phyloP scores from a whole-genome alignment of 352 stramenopile genomes.

The Thraustochytrium striatum region DNA sequence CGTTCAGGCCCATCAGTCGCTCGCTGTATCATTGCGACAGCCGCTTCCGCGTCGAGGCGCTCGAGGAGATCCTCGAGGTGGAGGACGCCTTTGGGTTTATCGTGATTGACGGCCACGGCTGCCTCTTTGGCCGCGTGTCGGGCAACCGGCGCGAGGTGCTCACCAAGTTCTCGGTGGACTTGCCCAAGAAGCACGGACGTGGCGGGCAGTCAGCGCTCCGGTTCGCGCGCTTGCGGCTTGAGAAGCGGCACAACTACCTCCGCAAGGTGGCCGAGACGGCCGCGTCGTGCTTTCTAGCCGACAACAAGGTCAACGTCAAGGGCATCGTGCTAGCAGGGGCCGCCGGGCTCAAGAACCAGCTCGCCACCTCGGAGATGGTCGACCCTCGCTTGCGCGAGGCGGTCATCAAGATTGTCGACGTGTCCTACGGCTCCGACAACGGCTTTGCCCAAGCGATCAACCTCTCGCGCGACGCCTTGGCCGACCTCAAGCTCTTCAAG shows the following conservation, averaged over 20 bases:
- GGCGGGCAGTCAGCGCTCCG: constrained; percentile 98
- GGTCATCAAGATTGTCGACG: constrained; percentile 98
- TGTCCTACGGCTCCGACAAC: constrained; percentile 97
- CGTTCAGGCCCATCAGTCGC: constrained; percentile 99
- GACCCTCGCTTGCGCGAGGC: constrained; percentile 88
- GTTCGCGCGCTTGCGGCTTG: constrained; percentile 97
- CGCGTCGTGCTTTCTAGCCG: constrained; percentile 96
- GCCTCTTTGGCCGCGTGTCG: constrained; percentile 93
- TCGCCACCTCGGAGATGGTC: constrained; percentile 91
- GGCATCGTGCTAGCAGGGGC: constrained; percentile 96
- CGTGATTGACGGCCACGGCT: constrained; percentile 99
- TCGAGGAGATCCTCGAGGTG: constrained; percentile 96
- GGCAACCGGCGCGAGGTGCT: constrained; percentile 74
- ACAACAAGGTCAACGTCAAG: constrained; percentile 94
- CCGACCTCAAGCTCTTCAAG: constrained; percentile 99
- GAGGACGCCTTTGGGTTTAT: constrained; percentile 99
- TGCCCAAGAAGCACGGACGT: constrained; percentile 99
- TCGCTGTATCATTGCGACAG: constrained; percentile 99
- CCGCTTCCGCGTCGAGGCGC: constrained; percentile 97
- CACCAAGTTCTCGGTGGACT: constrained; percentile 72
- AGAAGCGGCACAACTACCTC: constrained; percentile 99
- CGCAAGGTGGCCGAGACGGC: constrained; percentile 96
- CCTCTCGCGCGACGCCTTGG: constrained; percentile 89
- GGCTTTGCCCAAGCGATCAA: constrained; percentile 99
- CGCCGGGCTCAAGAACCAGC: constrained; percentile 97